Evolutionary conservation across 106 monocot species (phyloP).

Genomic region (Dendrobium chrysotoxum): DNA sequence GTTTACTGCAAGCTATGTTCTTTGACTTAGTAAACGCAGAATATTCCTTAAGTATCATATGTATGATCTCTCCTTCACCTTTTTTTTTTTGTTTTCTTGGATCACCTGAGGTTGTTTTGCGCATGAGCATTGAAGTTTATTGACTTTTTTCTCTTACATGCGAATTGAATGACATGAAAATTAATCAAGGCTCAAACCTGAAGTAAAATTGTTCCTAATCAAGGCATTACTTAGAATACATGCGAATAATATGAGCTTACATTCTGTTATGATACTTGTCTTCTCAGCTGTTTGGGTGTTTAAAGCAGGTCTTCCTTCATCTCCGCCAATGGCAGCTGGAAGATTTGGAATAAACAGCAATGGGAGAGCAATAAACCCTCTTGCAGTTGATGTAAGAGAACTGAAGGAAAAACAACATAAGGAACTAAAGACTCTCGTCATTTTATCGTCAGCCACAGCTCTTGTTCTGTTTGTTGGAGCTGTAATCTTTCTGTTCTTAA

Average conservation of each 20-base stretch:
- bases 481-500: slow-evolving; percentile 46
- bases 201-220: background rate
- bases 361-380: slow-evolving; percentile 36
- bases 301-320: slow-evolving; percentile 57
- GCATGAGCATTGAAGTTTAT: background rate
- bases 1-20: background rate
- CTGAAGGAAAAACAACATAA: slow-evolving; percentile 38
- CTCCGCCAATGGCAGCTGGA: slow-evolving; percentile 47
- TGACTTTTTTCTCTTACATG: too few relatives aligned
- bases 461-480: slow-evolving; percentile 39
- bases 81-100: background rate
- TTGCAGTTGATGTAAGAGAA: slow-evolving; percentile 62
- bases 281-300: background rate
- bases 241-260: too few relatives aligned
- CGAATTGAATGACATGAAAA: background rate
- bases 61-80: too few relatives aligned
- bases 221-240: background rate
- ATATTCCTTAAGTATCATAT: background rate
- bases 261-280: too few relatives aligned
- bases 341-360: slow-evolving; percentile 25
- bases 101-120: background rate
- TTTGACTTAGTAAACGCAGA: background rate
- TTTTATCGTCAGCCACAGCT: slow-evolving; percentile 51
- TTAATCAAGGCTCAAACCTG: background rate
- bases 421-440: slow-evolving; percentile 31